phyloP scores from a whole-genome alignment of 2,329 filamentous ascomycete genomes.

The Ceratocystis huliohia region DNA sequence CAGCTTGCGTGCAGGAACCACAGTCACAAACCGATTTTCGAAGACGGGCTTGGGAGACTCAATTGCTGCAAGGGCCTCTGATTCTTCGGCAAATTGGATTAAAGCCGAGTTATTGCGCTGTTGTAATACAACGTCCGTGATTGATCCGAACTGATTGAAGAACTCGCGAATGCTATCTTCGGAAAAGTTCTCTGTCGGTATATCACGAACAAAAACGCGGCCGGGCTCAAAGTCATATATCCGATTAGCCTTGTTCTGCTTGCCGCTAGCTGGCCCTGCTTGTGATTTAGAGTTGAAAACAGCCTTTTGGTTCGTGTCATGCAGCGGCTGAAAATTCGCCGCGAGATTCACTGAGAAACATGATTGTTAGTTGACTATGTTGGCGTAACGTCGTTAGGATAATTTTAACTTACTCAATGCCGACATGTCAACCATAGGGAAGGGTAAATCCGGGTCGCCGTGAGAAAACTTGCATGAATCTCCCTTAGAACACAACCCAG shows the following conservation, averaged over 20 bases:
- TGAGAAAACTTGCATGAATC: conserved; percentile 16
- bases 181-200: conserved; percentile 56
- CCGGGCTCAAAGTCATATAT: conserved; percentile 50
- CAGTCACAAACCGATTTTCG: conserved; percentile 74
- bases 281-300: conserved; percentile 24
- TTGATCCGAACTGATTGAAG: conserved; percentile 58
- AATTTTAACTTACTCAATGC: conserved; percentile 15
- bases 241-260: conserved; percentile 47
- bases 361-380: background rate
- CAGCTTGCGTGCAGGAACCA: conserved; percentile 27
- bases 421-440: conserved; percentile 5
- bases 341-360: background rate
- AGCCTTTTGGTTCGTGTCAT: conserved; percentile 24
- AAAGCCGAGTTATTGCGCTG: conserved; percentile 54
- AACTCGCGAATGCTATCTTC: conserved; percentile 54
- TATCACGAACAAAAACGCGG: conserved; percentile 63
- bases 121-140: conserved; percentile 53
- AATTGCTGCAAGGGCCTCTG: conserved; percentile 56
- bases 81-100: conserved; percentile 55
- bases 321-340: background rate
- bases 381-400: background rate
- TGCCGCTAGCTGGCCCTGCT: conserved; percentile 28
- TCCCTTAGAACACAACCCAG: conserved; percentile 8
- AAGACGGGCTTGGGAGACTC: conserved; percentile 69
- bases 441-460: background rate